These are phyloP conservation scores for Glebionis coronaria DNA, from an alignment of 129 eudicot genomes.

Conservation along the genomic window DNA sequence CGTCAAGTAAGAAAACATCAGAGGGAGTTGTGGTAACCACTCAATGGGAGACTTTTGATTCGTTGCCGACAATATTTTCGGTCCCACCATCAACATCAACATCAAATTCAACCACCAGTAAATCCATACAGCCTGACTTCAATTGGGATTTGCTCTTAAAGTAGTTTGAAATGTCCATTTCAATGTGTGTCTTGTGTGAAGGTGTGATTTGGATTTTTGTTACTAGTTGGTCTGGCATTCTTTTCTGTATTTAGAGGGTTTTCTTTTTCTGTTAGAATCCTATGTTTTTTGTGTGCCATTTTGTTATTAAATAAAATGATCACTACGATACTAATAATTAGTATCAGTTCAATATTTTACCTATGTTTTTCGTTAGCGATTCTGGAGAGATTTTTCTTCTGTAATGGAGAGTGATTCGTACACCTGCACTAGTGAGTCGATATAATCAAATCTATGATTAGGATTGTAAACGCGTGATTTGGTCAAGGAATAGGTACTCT, in stretches of 20 bases:
- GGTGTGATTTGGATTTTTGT: conserved; percentile 31
- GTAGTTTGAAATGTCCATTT: conserved; percentile 37
- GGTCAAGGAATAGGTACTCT: too few species aligned
- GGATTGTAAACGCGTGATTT: too few species aligned
- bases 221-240: conserved; percentile 41
- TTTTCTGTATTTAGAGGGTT: conserved; percentile 54
- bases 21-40: conserved; percentile 79
- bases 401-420: too few species aligned
- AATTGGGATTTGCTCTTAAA: conserved; percentile 61
- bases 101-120: conserved; percentile 28
- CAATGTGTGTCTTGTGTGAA: conserved; percentile 34
- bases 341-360: background rate
- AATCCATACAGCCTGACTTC: conserved; percentile 26
- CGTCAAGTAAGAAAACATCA: conserved; percentile 50
- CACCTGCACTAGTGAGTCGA: too few species aligned
- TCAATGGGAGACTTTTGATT: conserved; percentile 95
- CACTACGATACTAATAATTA: conserved; percentile 11
- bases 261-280: background rate
- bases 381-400: too few species aligned
- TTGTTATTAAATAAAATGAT: conserved; percentile 37
- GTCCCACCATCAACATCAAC: conserved; percentile 44
- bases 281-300: conserved; percentile 18
- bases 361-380: background rate
- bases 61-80: conserved; percentile 41
- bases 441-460: too few species aligned